A percentile compares a stretch with the other conserved stretches of the same genome.
These are phyloP conservation scores for Saccharomycopsis sp. DNA, from an alignment of 805 yeast species.

Conservation along the genomic window DNA sequence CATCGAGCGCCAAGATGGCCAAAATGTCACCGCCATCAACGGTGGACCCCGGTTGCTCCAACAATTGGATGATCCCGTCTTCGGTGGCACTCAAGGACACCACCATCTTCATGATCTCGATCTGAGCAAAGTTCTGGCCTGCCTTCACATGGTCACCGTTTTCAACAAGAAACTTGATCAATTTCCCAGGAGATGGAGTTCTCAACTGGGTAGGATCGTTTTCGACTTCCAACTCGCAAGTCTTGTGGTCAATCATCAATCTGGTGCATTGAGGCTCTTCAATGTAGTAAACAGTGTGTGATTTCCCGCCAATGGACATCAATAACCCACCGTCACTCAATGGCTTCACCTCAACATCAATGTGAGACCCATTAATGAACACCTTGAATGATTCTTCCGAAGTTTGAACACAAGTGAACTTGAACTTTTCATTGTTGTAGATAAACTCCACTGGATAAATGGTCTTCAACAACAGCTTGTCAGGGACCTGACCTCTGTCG, in stretches of 20 bases:
- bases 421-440: constrained; percentile 86
- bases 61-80: constrained; percentile 82
- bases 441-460: constrained; percentile 91
- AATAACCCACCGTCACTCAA: constrained; percentile 92
- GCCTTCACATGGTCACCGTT: constrained; percentile 86
- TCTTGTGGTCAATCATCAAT: constrained; percentile 88
- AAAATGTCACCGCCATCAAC: constrained; percentile 94
- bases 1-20: constrained; percentile 90
- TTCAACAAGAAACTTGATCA: constrained; percentile 87
- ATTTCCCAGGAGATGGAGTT: constrained; percentile 98
- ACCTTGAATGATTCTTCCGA: constrained; percentile 77
- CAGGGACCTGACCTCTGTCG: constrained; percentile 93
- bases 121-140: constrained; percentile 96
- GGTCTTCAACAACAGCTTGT: constrained; percentile 71
- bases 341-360: constrained; percentile 78
- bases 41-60: constrained; percentile 98
- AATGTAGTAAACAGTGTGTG: constrained; percentile 95
- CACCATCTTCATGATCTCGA: constrained; percentile 99
- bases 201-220: constrained; percentile 98
- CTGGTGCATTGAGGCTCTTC: constrained; percentile 96
- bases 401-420: constrained; percentile 92
- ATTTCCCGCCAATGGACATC: constrained; percentile 80
- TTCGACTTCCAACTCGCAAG: constrained; percentile 88
- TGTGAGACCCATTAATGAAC: constrained; percentile 88
- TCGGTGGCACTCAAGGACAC: constrained; percentile 95